Percentiles rank a stretch among this genome's conserved stretches.
Conservation (phyloP, 768 basidiomycete genomes). For the Tephrocybe sp. region DNA sequence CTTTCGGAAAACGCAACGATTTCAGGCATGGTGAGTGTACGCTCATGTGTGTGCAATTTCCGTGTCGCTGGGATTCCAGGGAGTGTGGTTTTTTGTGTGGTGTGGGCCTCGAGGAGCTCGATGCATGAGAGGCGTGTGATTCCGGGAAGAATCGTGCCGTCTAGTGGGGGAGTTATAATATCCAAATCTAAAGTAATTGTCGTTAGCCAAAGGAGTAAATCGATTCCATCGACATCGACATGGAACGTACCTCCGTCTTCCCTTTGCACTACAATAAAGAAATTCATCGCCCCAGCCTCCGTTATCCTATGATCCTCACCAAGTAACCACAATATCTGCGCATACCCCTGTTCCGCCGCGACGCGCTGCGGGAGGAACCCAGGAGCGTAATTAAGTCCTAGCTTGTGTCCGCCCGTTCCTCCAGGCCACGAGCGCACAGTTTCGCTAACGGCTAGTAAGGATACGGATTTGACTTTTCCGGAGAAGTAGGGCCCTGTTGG, state of each 20-base stretch:
- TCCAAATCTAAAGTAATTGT: conserved; percentile 53
- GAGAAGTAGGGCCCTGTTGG: conserved; percentile 79
- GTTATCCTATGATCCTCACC: conserved; percentile 50
- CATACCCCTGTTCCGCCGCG: conserved; percentile 67
- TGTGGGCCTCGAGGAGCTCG: conserved; percentile 59
- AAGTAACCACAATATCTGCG: conserved; percentile 77
- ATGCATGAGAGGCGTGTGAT: conserved; percentile 83
- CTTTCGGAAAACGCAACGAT: conserved; percentile 42
- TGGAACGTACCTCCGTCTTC: conserved; percentile 49
- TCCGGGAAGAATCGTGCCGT: conserved; percentile 88
- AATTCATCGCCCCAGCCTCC: conserved; percentile 79
- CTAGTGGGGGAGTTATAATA: conserved; percentile 78
- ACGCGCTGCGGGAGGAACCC: conserved; percentile 61
- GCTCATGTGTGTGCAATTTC: conserved; percentile 50
- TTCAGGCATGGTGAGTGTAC: conserved; percentile 56
- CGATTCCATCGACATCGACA: not conserved
- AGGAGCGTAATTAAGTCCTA: conserved; percentile 66
- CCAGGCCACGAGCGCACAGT: conserved; percentile 48
- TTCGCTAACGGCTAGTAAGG: conserved; percentile 38
- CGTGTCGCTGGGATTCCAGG: conserved; percentile 34
- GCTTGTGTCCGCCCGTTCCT: conserved; percentile 78
- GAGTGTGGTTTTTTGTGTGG: conserved; percentile 38
- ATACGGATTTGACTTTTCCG: conserved; percentile 54
- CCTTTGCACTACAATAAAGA: conserved; percentile 63
- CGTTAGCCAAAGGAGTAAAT: no score